phyloP scores from a whole-genome alignment of 148 eudicot genomes.

The Chenopodium quinoa region DNA sequence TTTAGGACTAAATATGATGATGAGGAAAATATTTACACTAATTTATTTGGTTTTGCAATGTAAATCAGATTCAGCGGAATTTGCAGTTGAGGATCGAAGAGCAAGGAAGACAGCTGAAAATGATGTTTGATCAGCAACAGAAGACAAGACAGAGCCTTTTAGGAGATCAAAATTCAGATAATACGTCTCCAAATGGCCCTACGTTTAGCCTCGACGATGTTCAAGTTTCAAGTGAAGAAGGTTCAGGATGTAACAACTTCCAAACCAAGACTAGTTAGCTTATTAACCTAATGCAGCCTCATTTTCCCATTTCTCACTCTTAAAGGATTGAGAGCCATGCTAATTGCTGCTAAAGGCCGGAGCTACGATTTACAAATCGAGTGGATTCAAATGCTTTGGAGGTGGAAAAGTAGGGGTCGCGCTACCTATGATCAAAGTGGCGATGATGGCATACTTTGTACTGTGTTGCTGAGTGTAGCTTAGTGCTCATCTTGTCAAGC shows the following conservation, averaged over 20 bases:
- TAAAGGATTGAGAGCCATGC: slow-evolving; percentile 6
- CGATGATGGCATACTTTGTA: slow-evolving; percentile 8
- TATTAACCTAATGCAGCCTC: background rate
- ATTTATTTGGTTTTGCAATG: background rate
- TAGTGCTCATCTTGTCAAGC: slow-evolving; percentile 12
- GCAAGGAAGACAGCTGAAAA: slow-evolving; percentile 74
- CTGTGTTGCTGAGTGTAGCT: background rate
- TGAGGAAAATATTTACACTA: too few relatives aligned
- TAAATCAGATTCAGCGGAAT: slow-evolving; percentile 62
- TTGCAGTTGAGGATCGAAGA: slow-evolving; percentile 84
- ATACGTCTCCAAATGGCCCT: slow-evolving; percentile 26
- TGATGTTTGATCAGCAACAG: slow-evolving; percentile 75
- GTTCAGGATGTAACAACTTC: slow-evolving; percentile 27
- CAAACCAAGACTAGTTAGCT: slow-evolving; percentile 36
- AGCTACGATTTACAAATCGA: background rate
- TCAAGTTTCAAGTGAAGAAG: slow-evolving; percentile 36
- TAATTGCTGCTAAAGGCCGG: background rate
- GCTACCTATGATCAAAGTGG: slow-evolving; percentile 9
- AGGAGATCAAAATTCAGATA: slow-evolving; percentile 31
- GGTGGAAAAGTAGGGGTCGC: slow-evolving; percentile 6
- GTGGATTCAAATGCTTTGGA: background rate
- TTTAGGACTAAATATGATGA: background rate
- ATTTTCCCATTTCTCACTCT: background rate
- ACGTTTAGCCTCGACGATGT: slow-evolving; percentile 35
- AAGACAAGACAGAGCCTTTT: slow-evolving; percentile 33